phyloP scores from a whole-genome alignment of 2,329 filamentous ascomycete genomes.

The Fusarium ambrosium region DNA sequence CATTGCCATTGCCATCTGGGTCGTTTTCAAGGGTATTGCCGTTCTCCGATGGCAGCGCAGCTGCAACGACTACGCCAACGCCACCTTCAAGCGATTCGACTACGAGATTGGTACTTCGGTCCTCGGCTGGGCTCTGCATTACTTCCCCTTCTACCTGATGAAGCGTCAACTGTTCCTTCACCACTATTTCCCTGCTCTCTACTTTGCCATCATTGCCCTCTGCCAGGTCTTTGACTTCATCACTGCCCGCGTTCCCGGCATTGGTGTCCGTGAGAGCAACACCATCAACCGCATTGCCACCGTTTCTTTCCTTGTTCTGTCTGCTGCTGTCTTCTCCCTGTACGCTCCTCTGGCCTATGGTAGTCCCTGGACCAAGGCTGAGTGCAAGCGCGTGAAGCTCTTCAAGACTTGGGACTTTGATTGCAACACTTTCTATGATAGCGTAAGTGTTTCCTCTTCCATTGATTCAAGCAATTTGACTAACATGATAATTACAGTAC shows the following conservation, averaged over 20 bases:
- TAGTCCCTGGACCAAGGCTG: constrained; percentile 90
- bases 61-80: constrained; percentile 85
- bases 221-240: constrained; percentile 91
- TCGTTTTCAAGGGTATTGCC: constrained; percentile 87
- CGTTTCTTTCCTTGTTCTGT: constrained; percentile 79
- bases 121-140: constrained; percentile 96
- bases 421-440: constrained; percentile 91
- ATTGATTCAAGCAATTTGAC: background rate
- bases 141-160: constrained; percentile 99
- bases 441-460: constrained; percentile 72
- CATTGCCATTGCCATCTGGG: constrained; percentile 80
- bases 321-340: constrained; percentile 82
- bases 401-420: constrained; percentile 96
- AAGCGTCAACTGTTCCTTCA: constrained; percentile 97
- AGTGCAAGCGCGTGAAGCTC: constrained; percentile 90
- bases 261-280: constrained; percentile 76
- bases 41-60: constrained; percentile 94
- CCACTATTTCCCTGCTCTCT: constrained; percentile 97
- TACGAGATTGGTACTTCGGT: constrained; percentile 94
- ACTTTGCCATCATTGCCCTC: constrained; percentile 91
- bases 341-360: constrained; percentile 93
- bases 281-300: constrained; percentile 81
- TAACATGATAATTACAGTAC: constrained; percentile 57
- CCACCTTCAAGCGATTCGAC: constrained; percentile 95
- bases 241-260: constrained; percentile 77